Conservation (phyloP, 2,329 filamentous ascomycete genomes). For the Pseudopyrenochaeta lycopersici region DNA sequence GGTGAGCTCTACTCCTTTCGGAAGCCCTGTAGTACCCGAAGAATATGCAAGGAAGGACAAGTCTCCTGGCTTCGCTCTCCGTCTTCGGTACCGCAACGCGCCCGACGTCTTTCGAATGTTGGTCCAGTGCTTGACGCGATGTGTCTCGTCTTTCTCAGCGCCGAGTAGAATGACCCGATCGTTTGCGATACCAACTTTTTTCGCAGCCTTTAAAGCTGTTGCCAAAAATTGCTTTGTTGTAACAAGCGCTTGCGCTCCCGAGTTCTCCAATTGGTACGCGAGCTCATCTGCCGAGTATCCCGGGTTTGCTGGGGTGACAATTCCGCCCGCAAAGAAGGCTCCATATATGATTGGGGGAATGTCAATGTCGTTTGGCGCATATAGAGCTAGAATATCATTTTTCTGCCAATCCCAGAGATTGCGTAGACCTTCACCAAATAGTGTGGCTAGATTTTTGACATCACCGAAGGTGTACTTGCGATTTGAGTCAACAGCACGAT, state of each 20-base stretch:
- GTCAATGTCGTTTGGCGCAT: slow-evolving; percentile 85
- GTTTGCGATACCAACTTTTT: slow-evolving; percentile 71
- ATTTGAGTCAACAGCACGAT: slow-evolving; percentile 25
- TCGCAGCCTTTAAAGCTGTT: slow-evolving; percentile 72
- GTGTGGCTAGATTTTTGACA: slow-evolving; percentile 69
- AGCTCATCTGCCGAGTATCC: slow-evolving; percentile 84
- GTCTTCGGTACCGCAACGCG: slow-evolving; percentile 65
- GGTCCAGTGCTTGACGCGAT: slow-evolving; percentile 74
- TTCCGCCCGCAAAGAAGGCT: slow-evolving; percentile 80
- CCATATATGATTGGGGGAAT: slow-evolving; percentile 79
- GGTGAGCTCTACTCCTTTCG: slow-evolving; percentile 56
- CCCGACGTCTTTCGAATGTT: slow-evolving; percentile 71
- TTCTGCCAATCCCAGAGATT: slow-evolving; percentile 79
- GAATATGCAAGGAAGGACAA: slow-evolving; percentile 77
- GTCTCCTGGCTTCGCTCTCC: slow-evolving; percentile 70
- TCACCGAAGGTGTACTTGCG: slow-evolving; percentile 72
- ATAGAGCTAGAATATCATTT: slow-evolving; percentile 82
- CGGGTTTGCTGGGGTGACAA: slow-evolving; percentile 84
- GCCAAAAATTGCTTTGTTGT: slow-evolving; percentile 75
- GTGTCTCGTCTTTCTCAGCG: slow-evolving; percentile 66
- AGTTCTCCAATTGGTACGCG: slow-evolving; percentile 82
- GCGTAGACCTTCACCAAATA: slow-evolving; percentile 81
- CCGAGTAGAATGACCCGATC: slow-evolving; percentile 80
- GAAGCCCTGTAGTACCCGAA: slow-evolving; percentile 54
- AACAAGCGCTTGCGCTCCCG: slow-evolving; percentile 74